Evolutionary conservation across 225 moss, liverwort and hornwort genomes (phyloP).

Genomic region (Physcomitrellopsis africana): DNA sequence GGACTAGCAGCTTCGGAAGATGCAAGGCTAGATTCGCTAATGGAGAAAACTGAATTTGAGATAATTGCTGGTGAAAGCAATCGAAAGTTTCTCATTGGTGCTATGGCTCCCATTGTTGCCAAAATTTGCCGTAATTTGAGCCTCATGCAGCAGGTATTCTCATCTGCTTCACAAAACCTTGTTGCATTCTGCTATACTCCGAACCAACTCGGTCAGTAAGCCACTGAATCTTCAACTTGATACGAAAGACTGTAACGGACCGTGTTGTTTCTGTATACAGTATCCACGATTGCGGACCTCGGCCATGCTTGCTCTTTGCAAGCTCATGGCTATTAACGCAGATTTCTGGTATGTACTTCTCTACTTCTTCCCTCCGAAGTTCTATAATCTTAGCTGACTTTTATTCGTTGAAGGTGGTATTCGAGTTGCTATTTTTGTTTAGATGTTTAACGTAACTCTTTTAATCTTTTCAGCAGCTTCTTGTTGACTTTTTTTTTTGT

Average conservation of each 20-base stretch:
- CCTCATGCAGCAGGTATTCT: constrained; percentile 80
- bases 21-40: constrained; percentile 77
- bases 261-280: constrained; percentile 45
- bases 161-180: constrained; percentile 11
- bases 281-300: constrained; percentile 68
- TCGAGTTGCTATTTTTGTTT: constrained; percentile 15
- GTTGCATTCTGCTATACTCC: not conserved
- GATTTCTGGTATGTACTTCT: constrained; percentile 73
- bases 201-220: constrained; percentile 10
- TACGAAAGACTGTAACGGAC: constrained; percentile 18
- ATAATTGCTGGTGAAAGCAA: constrained; percentile 64
- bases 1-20: constrained; percentile 91
- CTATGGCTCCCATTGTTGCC: constrained; percentile 80
- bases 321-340: constrained; percentile 92
- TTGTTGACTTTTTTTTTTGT: constrained; percentile 12
- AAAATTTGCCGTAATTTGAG: constrained; percentile 73
- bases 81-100: constrained; percentile 62
- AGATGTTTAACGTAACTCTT: constrained; percentile 16
- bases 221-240: constrained; percentile 17
- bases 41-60: constrained; percentile 74
- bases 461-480: not conserved
- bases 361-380: constrained; percentile 17
- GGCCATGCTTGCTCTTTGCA: constrained; percentile 92
- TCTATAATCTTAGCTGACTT: constrained; percentile 10
- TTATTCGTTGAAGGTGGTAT: constrained; percentile 23